Evolutionary conservation across 75 land plant genomes (phyloP), one percentile per base, ranked within the genome.

Genomic region (Pinus taeda): DNA sequence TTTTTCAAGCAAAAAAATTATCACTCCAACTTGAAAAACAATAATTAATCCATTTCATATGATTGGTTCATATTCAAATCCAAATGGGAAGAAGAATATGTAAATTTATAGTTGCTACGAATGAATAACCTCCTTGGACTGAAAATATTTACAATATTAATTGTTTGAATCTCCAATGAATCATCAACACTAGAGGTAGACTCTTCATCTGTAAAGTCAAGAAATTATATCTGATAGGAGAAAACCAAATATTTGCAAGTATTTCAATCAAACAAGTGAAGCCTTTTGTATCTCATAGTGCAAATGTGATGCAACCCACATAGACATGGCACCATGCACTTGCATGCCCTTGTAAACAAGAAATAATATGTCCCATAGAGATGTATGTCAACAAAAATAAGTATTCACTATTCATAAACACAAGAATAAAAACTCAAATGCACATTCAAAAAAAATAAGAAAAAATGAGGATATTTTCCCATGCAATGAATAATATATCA

Each of bases 61-160:
- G 6, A 13, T 14, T 39, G 13, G 26, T 60, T 17, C 5, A 4
- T 67, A 66, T 59, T 53, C 74, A 79, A 69, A 33, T 77, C 30
- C 26, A 33, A 20, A 71, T 15, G 75, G 33, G 45, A 82, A 64
- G 39, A 66, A 62, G 6, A 29, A 9, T 2, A 24, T 4, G 20
- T 71, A 55, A 85, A 95, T 81, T 89, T 94, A 97, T 92, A 88
- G 77, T 96, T 80, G 78, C 90, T 88, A 20, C 92, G 93, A 70
- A 90, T 87, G 13, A 86, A 78, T 59, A 89, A 80, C 77, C 93
- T 89, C 78, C 79, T 89, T 71, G 90, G 93, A 74, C 87, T 74
- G 60, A 84, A 88, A 60, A 80, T 22, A 57, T 66, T 58, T 15
- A 82, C 24, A 67, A 82, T 39, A 70, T 69, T 60, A 77, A 64